These are phyloP conservation scores for Glarea lozoyensis DNA, from an alignment of 495 filamentous ascomycete species.

Conservation along the genomic window DNA sequence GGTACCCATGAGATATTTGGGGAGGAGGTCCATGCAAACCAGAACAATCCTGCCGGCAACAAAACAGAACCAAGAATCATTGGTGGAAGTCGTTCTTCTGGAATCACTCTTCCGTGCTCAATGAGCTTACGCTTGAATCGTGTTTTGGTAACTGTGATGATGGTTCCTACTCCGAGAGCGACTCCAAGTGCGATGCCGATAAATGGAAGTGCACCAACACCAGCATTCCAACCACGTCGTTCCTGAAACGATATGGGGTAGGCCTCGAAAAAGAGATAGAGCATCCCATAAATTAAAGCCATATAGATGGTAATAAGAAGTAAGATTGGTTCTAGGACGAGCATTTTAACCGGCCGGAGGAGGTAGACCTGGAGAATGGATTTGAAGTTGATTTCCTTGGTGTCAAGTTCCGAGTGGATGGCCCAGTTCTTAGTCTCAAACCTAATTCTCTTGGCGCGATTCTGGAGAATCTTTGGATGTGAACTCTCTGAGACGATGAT, in stretches of 20 bases:
- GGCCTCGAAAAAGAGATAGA: constrained; percentile 59
- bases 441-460: constrained; percentile 48
- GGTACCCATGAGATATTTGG: constrained; percentile 56
- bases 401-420: constrained; percentile 12
- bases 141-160: constrained; percentile 51
- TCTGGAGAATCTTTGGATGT: constrained; percentile 44
- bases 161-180: constrained; percentile 49
- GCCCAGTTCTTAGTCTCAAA: constrained; percentile 20
- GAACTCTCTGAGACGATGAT: constrained; percentile 46
- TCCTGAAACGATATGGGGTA: constrained; percentile 68
- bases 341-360: constrained; percentile 33
- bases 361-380: constrained; percentile 12
- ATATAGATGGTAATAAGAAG: constrained; percentile 58
- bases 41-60: constrained; percentile 38
- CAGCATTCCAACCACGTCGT: constrained; percentile 59
- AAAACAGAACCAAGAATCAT: constrained; percentile 79
- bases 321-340: constrained; percentile 62
- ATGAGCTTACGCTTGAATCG: constrained; percentile 41
- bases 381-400: constrained; percentile 5
- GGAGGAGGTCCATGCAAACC: constrained; percentile 77
- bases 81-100: constrained; percentile 72
- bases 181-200: constrained; percentile 63
- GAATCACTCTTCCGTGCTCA: constrained; percentile 43
- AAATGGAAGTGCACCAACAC: constrained; percentile 72
- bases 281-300: constrained; percentile 43